Evolutionary conservation across 192 early-diverging fungal genomes (phyloP).

Genomic region (Coemansia sp.): DNA sequence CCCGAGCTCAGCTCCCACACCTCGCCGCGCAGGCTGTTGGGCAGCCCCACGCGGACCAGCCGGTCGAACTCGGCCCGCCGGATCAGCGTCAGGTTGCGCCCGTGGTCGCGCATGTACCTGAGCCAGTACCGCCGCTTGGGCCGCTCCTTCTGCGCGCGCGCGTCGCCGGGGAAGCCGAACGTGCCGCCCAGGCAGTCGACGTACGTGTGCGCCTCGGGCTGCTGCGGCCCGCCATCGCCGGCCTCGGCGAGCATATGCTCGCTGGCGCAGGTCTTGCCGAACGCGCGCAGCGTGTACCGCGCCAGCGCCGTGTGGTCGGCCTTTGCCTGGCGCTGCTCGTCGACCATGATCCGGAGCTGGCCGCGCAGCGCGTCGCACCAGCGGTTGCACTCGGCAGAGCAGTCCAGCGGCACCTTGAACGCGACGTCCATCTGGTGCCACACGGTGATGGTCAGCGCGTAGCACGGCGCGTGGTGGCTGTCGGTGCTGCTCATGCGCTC

Average conservation of each 20-base stretch:
- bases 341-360: conserved; percentile 76
- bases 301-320: conserved; percentile 29
- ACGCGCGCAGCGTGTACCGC: conserved; percentile 52
- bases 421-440: conserved; percentile 92
- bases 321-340: conserved; percentile 73
- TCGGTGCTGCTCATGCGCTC: conserved; percentile 79
- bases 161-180: conserved; percentile 54
- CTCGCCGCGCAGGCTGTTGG: conserved; percentile 87
- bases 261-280: conserved; percentile 69
- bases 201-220: not conserved
- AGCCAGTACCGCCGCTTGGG: conserved; percentile 45
- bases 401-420: conserved; percentile 77
- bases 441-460: conserved; percentile 80
- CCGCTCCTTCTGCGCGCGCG: conserved; percentile 38
- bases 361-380: conserved; percentile 81
- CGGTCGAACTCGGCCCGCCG: conserved; percentile 83
- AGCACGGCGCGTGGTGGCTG: conserved; percentile 37
- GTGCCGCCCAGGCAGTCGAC: conserved; percentile 47
- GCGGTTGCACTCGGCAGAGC: conserved; percentile 67
- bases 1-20: conserved; percentile 94
- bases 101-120: conserved; percentile 65
- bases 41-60: conserved; percentile 88
- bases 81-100: conserved; percentile 86
- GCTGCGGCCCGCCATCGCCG: not conserved
- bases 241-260: conserved; percentile 59